Evolutionary conservation across 2,329 filamentous ascomycete species (phyloP).

Genomic region (Stemphylium beticola): DNA sequence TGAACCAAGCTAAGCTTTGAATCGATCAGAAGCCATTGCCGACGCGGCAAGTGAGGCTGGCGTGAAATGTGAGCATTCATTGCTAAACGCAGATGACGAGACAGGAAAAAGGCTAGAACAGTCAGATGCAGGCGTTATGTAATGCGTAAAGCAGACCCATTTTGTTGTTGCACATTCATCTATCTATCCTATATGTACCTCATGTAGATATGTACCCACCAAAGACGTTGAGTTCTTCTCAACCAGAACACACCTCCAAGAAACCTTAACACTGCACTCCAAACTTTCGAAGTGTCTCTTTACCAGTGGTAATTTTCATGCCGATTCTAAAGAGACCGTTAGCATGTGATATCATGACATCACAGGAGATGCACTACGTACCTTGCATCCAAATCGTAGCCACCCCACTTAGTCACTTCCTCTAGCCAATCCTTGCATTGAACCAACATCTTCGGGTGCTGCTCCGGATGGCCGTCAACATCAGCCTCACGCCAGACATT

Average conservation of each 20-base stretch:
- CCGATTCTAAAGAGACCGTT: slow-evolving; percentile 58
- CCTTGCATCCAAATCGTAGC: slow-evolving; percentile 74
- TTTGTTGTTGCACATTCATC: too few relatives aligned
- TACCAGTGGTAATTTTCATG: slow-evolving; percentile 72
- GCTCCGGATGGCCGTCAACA: slow-evolving; percentile 45
- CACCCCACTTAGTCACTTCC: slow-evolving; percentile 72
- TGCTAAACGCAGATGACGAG: too few relatives aligned
- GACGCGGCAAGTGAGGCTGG: too few relatives aligned
- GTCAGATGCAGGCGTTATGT: too few relatives aligned
- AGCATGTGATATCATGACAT: slow-evolving; percentile 2
- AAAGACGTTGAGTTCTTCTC: not conserved
- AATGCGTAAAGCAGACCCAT: too few relatives aligned
- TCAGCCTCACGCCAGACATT: slow-evolving; percentile 74
- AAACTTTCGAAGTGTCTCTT: slow-evolving; percentile 64
- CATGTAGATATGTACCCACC: not conserved
- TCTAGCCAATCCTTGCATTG: slow-evolving; percentile 71
- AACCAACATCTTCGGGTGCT: slow-evolving; percentile 56
- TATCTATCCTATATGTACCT: too few relatives aligned
- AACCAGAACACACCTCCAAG: not conserved
- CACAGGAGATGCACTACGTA: slow-evolving; percentile 26
- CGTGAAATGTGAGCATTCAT: too few relatives aligned
- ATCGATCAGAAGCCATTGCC: too few relatives aligned
- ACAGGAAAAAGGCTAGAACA: too few relatives aligned
- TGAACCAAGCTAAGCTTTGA: too few relatives aligned
- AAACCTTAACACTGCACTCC: slow-evolving; percentile 27